Base-by-base conservation (phyloP, 805 yeast genomes). In the Metschnikowia colocasiae region DNA sequence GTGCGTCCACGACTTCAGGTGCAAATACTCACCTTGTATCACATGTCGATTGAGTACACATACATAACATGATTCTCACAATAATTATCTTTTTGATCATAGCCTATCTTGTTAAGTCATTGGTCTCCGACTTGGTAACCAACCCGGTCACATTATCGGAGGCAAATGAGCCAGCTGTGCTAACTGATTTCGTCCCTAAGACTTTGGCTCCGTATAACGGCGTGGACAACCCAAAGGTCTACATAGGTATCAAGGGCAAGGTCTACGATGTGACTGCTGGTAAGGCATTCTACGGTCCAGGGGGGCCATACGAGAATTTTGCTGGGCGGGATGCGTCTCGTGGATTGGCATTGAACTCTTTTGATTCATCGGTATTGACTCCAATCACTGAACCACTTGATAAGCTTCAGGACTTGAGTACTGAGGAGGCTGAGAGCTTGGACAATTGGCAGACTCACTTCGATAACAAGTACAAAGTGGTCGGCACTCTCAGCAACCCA, bases 251-350 rank as follows among this genome's bases (percentile, higher is more conserved):
- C n/a, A 80, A 76, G 56, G 95, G 96, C 1, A 83, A 76, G 22
- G 96, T 92, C 2, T 92, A 78, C 59, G 97, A 92, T 60, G 95
- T 89, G 18, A 72, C 87, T 4, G 71, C 74, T 9, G 95, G 95
- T 0, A 79, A 91, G 54, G 78, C 79, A 40, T 91, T 92, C 62
- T 92, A 92, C 65, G 98, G 98, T 0, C 98, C 98, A 6, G 87
- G 92, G 26, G 97, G 97, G 0, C 96, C 97, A 0, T 92, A 92
- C 67, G 82, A 87, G 36, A 88, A 87, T 61, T 92, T 92, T 74
- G 97, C 97, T 0, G 98, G 98, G 1, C 85, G 87, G 56, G 98
- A 92, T 68, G 97, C 97, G 3, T 85, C 95, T 0, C 75, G 98
- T 54, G 98, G 97, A 0, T 76, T 92, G 47, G 97, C 97, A 0